phyloP scores from a whole-genome alignment of 108 stramenopile species.

The Cyclostephanos tholiformis region DNA sequence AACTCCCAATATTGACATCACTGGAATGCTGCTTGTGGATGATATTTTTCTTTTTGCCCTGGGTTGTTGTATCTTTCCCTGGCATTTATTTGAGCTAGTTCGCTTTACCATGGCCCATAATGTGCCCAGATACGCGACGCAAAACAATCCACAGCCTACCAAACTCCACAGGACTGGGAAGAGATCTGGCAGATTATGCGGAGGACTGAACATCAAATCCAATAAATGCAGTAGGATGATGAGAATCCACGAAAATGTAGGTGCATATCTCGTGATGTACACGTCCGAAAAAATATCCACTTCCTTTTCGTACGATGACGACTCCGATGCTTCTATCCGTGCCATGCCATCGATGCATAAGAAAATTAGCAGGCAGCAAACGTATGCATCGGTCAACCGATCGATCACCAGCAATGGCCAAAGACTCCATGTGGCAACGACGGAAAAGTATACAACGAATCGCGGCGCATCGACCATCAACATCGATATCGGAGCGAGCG shows the following conservation, averaged over 20 bases:
- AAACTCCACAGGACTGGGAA: constrained; percentile 81
- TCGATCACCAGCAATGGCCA: constrained; percentile 76
- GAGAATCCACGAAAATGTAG: constrained; percentile 30
- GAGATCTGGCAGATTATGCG: constrained; percentile 68
- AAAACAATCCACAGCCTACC: constrained; percentile 70
- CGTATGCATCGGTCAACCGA: constrained; percentile 68
- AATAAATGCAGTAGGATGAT: constrained; percentile 63
- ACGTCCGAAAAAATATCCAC: constrained; percentile 19
- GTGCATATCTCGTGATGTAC: constrained; percentile 30
- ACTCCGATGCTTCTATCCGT: constrained; percentile 5
- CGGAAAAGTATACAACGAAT: constrained; percentile 70
- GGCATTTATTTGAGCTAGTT: neutral
- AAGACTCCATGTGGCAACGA: constrained; percentile 69
- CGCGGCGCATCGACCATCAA: constrained; percentile 55
- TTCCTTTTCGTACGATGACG: neutral
- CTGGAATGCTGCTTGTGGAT: neutral
- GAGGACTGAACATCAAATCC: constrained; percentile 49
- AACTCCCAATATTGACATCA: neutral
- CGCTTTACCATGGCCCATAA: constrained; percentile 25
- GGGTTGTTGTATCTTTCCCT: neutral
- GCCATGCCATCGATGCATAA: constrained; percentile 23
- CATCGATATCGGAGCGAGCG: constrained; percentile 78
- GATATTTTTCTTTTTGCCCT: neutral
- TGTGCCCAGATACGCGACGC: constrained; percentile 35
- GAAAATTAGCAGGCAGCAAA: constrained; percentile 63